A percentile compares a stretch with the other conserved stretches of the same genome.
Evolutionary conservation across 108 stramenopile species (phyloP).

Genomic region (Nitzschia sp.): DNA sequence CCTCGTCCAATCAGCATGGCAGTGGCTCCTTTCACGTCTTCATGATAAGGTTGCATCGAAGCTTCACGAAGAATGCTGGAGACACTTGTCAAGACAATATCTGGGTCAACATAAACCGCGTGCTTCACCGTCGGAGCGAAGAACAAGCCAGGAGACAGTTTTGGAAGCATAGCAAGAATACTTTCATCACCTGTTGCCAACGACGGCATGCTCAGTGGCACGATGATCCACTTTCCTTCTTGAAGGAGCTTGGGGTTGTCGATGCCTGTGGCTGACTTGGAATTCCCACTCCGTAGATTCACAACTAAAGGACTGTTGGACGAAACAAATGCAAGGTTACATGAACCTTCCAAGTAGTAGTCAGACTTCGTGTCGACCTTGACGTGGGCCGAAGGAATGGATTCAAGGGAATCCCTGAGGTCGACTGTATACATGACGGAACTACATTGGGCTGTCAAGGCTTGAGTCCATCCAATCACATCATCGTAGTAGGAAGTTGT

Average conservation of each 20-base stretch:
- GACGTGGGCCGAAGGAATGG: slow-evolving; percentile 60
- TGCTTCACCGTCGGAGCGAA: slow-evolving; percentile 50
- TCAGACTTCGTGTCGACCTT: slow-evolving; percentile 38
- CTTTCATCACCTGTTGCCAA: slow-evolving; percentile 30
- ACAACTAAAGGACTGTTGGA: slow-evolving; percentile 54
- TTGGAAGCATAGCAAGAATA: slow-evolving; percentile 57
- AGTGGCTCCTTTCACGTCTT: slow-evolving; percentile 45
- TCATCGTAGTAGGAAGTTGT: slow-evolving; percentile 69
- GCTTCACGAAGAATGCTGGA: slow-evolving; percentile 49
- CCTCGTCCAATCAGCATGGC: slow-evolving; percentile 57
- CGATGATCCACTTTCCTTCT: slow-evolving; percentile 73
- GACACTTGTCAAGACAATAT: slow-evolving; percentile 53
- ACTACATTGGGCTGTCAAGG: slow-evolving; percentile 57
- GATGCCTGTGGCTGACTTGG: background rate
- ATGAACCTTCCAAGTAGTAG: slow-evolving; percentile 54
- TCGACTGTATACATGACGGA: slow-evolving; percentile 74
- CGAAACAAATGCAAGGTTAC: slow-evolving; percentile 80
- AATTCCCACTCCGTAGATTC: slow-evolving; percentile 5
- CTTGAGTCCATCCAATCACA: slow-evolving; percentile 45
- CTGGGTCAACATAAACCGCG: slow-evolving; percentile 68
- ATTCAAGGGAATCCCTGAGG: slow-evolving; percentile 49
- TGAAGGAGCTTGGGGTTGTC: slow-evolving; percentile 27
- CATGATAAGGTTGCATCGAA: slow-evolving; percentile 42
- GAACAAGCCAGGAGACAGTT: slow-evolving; percentile 78
- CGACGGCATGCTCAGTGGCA: slow-evolving; percentile 49